phyloP scores from a whole-genome alignment of 2,329 filamentous ascomycete species.

The Xylariaceae sp. region DNA sequence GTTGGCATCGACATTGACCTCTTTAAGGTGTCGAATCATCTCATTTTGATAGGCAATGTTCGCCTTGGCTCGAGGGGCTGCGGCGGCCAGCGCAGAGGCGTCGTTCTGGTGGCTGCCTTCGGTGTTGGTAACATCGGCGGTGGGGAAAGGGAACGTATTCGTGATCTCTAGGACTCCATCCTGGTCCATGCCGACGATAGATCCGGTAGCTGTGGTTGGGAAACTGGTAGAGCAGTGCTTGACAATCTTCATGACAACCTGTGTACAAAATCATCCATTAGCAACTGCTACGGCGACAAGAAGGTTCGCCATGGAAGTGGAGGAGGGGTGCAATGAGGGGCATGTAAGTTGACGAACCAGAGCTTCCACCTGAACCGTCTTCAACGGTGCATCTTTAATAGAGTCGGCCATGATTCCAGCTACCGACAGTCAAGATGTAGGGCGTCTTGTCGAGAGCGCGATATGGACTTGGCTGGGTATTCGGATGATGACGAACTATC shows the following conservation, averaged over 20 bases:
- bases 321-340: conserved; percentile 38
- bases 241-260: conserved; percentile 98
- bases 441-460: conserved; percentile 4
- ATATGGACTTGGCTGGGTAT: conserved; percentile 14
- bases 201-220: conserved; percentile 87
- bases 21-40: conserved; percentile 95
- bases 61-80: conserved; percentile 89
- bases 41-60: conserved; percentile 90
- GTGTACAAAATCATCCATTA: conserved; percentile 30
- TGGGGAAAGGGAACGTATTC: conserved; percentile 93
- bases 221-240: conserved; percentile 91
- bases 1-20: conserved; percentile 98
- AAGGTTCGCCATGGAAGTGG: not conserved
- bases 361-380: conserved; percentile 92
- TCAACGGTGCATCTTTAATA: conserved; percentile 74
- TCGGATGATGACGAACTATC: conserved; percentile 24
- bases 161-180: conserved; percentile 85
- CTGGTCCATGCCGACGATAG: conserved; percentile 91
- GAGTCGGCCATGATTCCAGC: conserved; percentile 61
- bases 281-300: not conserved
- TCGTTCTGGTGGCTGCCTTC: conserved; percentile 76
- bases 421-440: not conserved
- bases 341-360: conserved; percentile 68
- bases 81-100: conserved; percentile 77
- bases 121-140: conserved; percentile 72